These are phyloP conservation scores for Coemansia umbellata DNA, from an alignment of 192 early-diverging fungal species.

Conservation along the genomic window DNA sequence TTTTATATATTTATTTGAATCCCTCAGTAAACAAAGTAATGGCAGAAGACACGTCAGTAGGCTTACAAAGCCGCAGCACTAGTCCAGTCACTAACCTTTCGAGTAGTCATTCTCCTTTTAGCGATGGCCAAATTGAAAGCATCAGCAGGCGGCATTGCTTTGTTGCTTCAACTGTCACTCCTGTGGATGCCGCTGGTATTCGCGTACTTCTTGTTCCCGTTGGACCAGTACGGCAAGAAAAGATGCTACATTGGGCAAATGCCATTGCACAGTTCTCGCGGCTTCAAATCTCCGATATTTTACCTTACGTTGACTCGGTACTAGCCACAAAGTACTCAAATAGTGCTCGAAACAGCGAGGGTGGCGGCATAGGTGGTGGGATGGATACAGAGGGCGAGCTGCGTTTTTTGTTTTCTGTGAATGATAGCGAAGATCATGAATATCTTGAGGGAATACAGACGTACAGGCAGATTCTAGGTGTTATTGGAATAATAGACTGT, in stretches of 20 bases:
- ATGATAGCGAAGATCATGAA: constrained; percentile 33
- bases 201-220: constrained; percentile 46
- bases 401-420: constrained; percentile 22
- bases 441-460: constrained; percentile 50
- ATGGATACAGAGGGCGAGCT: constrained; percentile 24
- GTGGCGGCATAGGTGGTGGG: constrained; percentile 6
- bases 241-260: constrained; percentile 17
- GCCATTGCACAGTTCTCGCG: constrained; percentile 21
- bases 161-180: constrained; percentile 30
- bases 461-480: constrained; percentile 44
- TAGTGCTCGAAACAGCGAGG: background rate
- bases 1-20: background rate
- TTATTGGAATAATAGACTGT: constrained; percentile 45
- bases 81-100: constrained; percentile 2
- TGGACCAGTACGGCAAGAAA: constrained; percentile 28
- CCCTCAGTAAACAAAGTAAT: background rate
- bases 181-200: constrained; percentile 46
- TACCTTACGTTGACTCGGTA: constrained; percentile 17
- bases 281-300: constrained; percentile 22
- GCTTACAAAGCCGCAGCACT: constrained; percentile 1
- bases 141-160: constrained; percentile 19
- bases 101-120: constrained; percentile 15
- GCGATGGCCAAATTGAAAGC: constrained; percentile 19
- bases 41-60: background rate
- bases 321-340: constrained; percentile 10